These are phyloP conservation scores for Yamadazyma ubonensis DNA, from an alignment of 805 yeast species.

Conservation along the genomic window DNA sequence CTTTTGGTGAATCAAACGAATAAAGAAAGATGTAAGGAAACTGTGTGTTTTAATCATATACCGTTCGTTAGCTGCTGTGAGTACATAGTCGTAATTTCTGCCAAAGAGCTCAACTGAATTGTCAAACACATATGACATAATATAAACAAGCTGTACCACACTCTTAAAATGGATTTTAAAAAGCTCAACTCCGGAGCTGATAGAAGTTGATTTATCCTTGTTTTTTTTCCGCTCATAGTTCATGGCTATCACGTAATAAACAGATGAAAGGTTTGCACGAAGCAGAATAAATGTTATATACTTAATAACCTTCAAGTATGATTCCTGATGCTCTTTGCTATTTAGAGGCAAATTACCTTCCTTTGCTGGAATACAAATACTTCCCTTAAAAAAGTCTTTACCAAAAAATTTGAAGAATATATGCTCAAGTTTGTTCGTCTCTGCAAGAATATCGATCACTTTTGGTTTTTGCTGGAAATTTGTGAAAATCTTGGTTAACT, in stretches of 20 bases:
- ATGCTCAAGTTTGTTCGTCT: conserved; percentile 36
- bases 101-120: conserved; percentile 43
- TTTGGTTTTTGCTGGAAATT: conserved; percentile 31
- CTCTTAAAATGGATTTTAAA: conserved; percentile 41
- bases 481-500: conserved; percentile 24
- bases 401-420: conserved; percentile 38
- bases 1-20: conserved; percentile 38
- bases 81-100: conserved; percentile 34
- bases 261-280: conserved; percentile 39
- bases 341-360: conserved; percentile 16
- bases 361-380: conserved; percentile 33
- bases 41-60: conserved; percentile 42
- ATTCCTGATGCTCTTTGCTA: conserved; percentile 27
- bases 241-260: conserved; percentile 41
- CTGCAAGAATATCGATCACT: conserved; percentile 33
- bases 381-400: conserved; percentile 40
- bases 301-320: conserved; percentile 34
- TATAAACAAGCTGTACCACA: conserved; percentile 42
- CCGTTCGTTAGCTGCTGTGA: conserved; percentile 38
- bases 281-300: conserved; percentile 36
- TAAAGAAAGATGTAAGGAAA: conserved; percentile 38
- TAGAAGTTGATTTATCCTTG: conserved; percentile 27
- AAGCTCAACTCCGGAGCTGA: conserved; percentile 40
- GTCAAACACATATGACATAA: conserved; percentile 43
- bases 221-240: conserved; percentile 38